A percentile compares a stretch with the other conserved stretches of the same genome.
These are phyloP conservation scores for Saccharomyces hybrid DNA, from an alignment of 1,139 yeast genomes.

Conservation along the genomic window DNA sequence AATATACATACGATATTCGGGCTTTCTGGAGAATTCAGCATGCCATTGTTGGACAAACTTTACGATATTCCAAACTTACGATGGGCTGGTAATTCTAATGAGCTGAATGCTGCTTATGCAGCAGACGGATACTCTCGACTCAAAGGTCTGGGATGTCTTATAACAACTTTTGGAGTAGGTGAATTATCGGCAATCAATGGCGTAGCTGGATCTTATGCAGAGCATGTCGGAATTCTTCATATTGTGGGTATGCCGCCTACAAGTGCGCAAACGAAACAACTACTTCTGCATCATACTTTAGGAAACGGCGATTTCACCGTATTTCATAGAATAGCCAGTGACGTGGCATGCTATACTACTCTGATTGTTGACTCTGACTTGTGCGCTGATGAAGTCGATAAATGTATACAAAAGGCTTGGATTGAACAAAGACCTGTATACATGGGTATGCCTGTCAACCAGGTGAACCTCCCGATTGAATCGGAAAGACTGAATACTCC, in stretches of 20 bases:
- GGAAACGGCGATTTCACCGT: slow-evolving; percentile 81
- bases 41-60: slow-evolving; percentile 48
- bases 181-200: slow-evolving; percentile 55
- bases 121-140: slow-evolving; percentile 56
- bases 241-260: slow-evolving; percentile 53
- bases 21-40: slow-evolving; percentile 59
- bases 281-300: slow-evolving; percentile 52
- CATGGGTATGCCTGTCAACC: slow-evolving; percentile 72
- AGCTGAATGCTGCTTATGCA: slow-evolving; percentile 48
- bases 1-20: slow-evolving; percentile 52
- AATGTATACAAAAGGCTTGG: slow-evolving; percentile 61
- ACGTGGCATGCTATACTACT: slow-evolving; percentile 55
- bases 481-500: slow-evolving; percentile 48
- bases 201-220: slow-evolving; percentile 53
- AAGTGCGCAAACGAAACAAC: slow-evolving; percentile 49
- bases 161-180: slow-evolving; percentile 64
- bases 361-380: slow-evolving; percentile 49
- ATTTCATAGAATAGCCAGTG: slow-evolving; percentile 61
- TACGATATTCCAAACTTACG: slow-evolving; percentile 43
- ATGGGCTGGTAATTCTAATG: slow-evolving; percentile 65
- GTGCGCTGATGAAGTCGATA: slow-evolving; percentile 62
- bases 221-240: slow-evolving; percentile 50
- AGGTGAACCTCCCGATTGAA: slow-evolving; percentile 54
- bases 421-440: slow-evolving; percentile 72
- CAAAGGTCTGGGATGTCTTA: slow-evolving; percentile 46